Conservation (phyloP, 2,329 filamentous ascomycete genomes). For the Phyllosticta ampelicida region DNA sequence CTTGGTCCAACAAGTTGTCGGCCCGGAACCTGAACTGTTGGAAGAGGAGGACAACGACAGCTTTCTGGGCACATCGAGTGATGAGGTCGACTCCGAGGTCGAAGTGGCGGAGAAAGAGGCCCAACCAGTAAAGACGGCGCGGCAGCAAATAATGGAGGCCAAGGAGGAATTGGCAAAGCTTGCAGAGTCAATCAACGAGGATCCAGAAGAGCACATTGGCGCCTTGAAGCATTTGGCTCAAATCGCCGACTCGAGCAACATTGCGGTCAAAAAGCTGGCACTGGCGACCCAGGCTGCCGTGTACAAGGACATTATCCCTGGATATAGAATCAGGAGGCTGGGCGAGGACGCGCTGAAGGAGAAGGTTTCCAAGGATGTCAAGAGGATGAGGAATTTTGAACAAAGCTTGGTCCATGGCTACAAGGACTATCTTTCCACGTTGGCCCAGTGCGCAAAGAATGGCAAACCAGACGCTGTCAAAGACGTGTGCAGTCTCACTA, state of each 20-base stretch:
- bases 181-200: slow-evolving; percentile 72
- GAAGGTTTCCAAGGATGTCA: slow-evolving; percentile 87
- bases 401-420: slow-evolving; percentile 79
- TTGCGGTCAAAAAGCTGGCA: slow-evolving; percentile 72
- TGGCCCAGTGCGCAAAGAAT: slow-evolving; percentile 56
- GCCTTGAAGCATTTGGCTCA: slow-evolving; percentile 68
- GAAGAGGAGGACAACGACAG: slow-evolving; percentile 50
- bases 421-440: slow-evolving; percentile 68
- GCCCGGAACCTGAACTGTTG: slow-evolving; percentile 27
- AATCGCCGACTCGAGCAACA: slow-evolving; percentile 58
- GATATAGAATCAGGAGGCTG: slow-evolving; percentile 82
- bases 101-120: slow-evolving; percentile 36
- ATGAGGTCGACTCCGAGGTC: slow-evolving; percentile 37
- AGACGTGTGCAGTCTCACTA: slow-evolving; percentile 43
- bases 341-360: slow-evolving; percentile 62
- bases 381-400: slow-evolving; percentile 71
- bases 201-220: slow-evolving; percentile 80
- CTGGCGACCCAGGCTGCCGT: slow-evolving; percentile 79
- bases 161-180: slow-evolving; percentile 88
- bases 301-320: slow-evolving; percentile 93
- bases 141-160: slow-evolving; percentile 71
- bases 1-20: slow-evolving; percentile 44
- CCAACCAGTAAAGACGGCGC: slow-evolving; percentile 56
- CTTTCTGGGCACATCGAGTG: slow-evolving; percentile 50
- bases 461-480: slow-evolving; percentile 32